These are phyloP conservation scores for Xylariaceae sp. DNA, from an alignment of 2,329 filamentous ascomycete genomes.

Conservation along the genomic window DNA sequence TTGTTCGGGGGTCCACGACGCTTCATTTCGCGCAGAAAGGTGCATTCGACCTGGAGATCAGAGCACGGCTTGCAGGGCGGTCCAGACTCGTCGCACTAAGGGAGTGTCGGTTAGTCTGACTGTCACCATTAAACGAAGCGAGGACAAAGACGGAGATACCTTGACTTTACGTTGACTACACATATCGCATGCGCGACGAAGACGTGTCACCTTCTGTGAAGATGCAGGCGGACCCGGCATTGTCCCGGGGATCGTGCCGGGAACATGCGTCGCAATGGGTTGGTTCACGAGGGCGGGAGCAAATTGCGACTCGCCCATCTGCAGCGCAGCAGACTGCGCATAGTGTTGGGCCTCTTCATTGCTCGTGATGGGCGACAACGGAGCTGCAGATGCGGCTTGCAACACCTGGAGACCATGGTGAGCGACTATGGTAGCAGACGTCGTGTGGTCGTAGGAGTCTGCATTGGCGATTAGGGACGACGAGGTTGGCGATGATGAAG, in stretches of 20 bases:
- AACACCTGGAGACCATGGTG: constrained; percentile 31
- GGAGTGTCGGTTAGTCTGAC: neutral
- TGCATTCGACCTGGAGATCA: constrained; percentile 54
- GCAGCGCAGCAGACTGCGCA: constrained; percentile 32
- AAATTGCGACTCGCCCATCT: constrained; percentile 28
- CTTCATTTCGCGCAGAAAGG: constrained; percentile 52
- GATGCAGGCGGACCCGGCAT: constrained; percentile 4
- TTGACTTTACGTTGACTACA: constrained; percentile 59
- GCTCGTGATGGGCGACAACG: constrained; percentile 17
- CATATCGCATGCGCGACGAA: constrained; percentile 56
- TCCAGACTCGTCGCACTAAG: constrained; percentile 48
- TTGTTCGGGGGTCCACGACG: constrained; percentile 56
- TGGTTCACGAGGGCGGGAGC: constrained; percentile 13
- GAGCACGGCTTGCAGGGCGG: constrained; percentile 54
- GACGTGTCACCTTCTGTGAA: constrained; percentile 46
- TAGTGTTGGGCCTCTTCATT: constrained; percentile 30
- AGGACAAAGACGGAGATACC: constrained; percentile 26
- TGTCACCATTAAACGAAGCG: neutral
- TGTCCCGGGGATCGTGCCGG: constrained; percentile 1
- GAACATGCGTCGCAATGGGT: neutral
- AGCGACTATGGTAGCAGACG: constrained; percentile 23
- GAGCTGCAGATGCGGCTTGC: constrained; percentile 28
- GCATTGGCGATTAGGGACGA: neutral
- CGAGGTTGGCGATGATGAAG: no score
- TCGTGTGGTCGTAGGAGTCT: constrained; percentile 17